phyloP scores from a whole-genome alignment of 768 basidiomycete species.

The Exsudoporus frostii region DNA sequence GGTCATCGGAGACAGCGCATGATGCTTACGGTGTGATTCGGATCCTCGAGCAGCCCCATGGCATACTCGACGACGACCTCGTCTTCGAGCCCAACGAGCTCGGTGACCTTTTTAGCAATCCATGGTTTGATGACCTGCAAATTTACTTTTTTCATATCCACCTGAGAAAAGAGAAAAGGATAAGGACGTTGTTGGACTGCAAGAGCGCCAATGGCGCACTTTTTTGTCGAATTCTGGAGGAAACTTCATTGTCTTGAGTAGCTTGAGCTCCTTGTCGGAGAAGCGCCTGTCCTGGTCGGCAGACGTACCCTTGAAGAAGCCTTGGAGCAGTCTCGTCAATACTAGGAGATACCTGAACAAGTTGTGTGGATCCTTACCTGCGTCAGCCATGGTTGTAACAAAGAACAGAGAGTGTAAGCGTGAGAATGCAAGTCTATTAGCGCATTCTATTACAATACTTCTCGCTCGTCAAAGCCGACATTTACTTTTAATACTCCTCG shows the following conservation, averaged over 20 bases:
- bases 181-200: background rate
- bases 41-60: constrained; percentile 89
- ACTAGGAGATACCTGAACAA: constrained; percentile 9
- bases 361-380: constrained; percentile 36
- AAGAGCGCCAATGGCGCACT: constrained; percentile 35
- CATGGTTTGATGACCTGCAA: constrained; percentile 88
- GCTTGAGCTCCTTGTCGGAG: constrained; percentile 90
- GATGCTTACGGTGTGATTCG: constrained; percentile 67
- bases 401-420: constrained; percentile 2
- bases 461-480: constrained; percentile 32
- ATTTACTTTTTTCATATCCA: constrained; percentile 96
- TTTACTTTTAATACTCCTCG: constrained; percentile 28
- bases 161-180: constrained; percentile 39
- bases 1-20: too few relatives aligned
- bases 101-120: constrained; percentile 90
- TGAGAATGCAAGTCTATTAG: constrained; percentile 18
- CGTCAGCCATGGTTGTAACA: constrained; percentile 51
- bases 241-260: constrained; percentile 88
- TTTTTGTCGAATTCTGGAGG: constrained; percentile 87
- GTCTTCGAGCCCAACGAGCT: constrained; percentile 91
- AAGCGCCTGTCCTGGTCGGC: constrained; percentile 91
- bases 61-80: constrained; percentile 97
- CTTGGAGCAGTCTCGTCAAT: constrained; percentile 34
- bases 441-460: constrained; percentile 20
- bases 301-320: constrained; percentile 89